A percentile compares a stretch with the other conserved stretches of the same genome.
Conservation (phyloP, 2,329 filamentous ascomycete species). For the Orbilia brochopaga region DNA sequence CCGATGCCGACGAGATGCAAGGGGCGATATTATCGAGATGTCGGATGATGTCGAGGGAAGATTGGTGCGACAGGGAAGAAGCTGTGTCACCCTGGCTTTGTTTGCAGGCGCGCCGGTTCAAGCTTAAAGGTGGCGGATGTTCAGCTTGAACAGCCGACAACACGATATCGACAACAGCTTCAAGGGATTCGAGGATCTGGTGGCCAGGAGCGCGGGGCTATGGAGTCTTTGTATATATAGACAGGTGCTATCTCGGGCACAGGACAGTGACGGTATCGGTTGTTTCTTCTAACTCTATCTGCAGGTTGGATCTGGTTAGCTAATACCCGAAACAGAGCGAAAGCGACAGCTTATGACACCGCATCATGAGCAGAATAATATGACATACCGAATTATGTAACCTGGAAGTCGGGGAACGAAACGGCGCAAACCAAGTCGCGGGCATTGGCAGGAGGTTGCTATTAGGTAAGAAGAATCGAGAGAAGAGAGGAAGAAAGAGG, state of each 20-base stretch:
- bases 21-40: neutral
- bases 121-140: neutral
- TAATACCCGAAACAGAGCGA: neutral
- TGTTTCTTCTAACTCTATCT: neutral
- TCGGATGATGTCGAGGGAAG: slow-evolving; percentile 3
- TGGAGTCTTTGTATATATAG: neutral
- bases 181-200: neutral
- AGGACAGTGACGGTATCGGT: neutral
- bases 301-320: neutral
- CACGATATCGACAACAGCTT: neutral
- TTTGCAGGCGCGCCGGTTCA: neutral
- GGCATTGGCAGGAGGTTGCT: neutral
- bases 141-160: slow-evolving; percentile 1
- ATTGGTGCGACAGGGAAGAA: slow-evolving; percentile 7
- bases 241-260: neutral
- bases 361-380: neutral
- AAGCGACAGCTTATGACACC: neutral
- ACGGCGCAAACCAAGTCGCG: neutral
- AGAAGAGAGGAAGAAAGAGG: slow-evolving; percentile 6
- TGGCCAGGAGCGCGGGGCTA: neutral
- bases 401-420: neutral
- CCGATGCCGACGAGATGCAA: neutral
- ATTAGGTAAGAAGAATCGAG: slow-evolving; percentile 17
- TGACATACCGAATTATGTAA: slow-evolving; percentile 11
- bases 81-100: slow-evolving; percentile 1